These are phyloP conservation scores for Porogramme epimiltina DNA, from an alignment of 1,284 basidiomycete species.

Conservation along the genomic window DNA sequence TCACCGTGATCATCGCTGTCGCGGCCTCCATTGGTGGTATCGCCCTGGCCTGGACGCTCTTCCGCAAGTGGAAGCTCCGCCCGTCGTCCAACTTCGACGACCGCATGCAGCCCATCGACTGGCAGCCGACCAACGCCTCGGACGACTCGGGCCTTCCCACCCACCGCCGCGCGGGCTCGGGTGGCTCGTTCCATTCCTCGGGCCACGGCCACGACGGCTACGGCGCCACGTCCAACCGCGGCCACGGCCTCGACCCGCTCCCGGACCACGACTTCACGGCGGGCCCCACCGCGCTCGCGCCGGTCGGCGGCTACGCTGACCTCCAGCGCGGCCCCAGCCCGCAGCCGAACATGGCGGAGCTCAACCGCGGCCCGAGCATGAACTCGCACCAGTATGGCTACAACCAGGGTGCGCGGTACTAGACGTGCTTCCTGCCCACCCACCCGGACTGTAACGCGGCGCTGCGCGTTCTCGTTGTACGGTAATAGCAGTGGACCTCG, in stretches of 20 bases:
- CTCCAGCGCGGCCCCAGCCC: slow-evolving; percentile 69
- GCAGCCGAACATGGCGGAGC: slow-evolving; percentile 64
- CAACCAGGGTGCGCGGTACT: slow-evolving; percentile 29
- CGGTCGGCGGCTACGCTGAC: slow-evolving; percentile 79
- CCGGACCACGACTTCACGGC: slow-evolving; percentile 85
- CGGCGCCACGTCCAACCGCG: slow-evolving; percentile 27
- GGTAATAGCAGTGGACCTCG: slow-evolving; percentile 23
- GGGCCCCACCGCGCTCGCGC: slow-evolving; percentile 54
- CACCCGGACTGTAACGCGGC: slow-evolving; percentile 2
- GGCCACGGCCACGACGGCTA: slow-evolving; percentile 40
- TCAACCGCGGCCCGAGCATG: slow-evolving; percentile 44
- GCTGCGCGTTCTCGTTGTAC: slow-evolving; percentile 26
- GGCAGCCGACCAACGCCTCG: slow-evolving; percentile 64
- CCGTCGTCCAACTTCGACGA: slow-evolving; percentile 80
- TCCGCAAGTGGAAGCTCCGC: slow-evolving; percentile 90
- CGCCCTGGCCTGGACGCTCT: slow-evolving; percentile 80
- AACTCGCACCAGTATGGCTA: slow-evolving; percentile 44
- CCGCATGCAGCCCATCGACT: slow-evolving; percentile 83
- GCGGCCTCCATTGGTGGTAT: slow-evolving; percentile 69
- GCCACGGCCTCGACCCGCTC: slow-evolving; percentile 42
- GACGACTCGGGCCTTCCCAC: slow-evolving; percentile 46
- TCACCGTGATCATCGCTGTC: slow-evolving; percentile 74
- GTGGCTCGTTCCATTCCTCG: slow-evolving; percentile 68
- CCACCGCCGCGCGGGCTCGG: slow-evolving; percentile 55
- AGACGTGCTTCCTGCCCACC: slow-evolving; percentile 5